Evolutionary conservation across 2,329 filamentous ascomycete species (phyloP).

Genomic region (Pleoardoris graminearum): DNA sequence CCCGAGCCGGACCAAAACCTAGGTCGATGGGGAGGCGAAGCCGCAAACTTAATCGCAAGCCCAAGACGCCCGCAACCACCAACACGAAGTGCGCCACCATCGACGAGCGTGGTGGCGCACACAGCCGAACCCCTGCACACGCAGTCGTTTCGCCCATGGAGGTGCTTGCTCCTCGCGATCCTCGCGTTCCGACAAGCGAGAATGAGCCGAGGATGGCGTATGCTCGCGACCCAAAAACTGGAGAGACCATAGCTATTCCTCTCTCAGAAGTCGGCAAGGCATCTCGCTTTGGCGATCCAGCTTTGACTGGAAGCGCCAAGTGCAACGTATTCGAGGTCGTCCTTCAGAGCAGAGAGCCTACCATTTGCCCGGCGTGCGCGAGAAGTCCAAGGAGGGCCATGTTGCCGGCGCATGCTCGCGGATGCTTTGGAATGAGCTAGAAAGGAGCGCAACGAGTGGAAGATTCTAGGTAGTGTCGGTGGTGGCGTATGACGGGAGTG

Average conservation of each 20-base stretch:
- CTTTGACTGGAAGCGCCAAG: constrained; percentile 12
- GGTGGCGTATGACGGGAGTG: no score
- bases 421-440: constrained; percentile 27
- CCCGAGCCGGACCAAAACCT: no score
- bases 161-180: constrained; percentile 1
- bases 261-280: constrained; percentile 26
- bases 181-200: neutral
- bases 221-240: constrained; percentile 18
- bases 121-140: neutral
- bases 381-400: constrained; percentile 24
- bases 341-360: constrained; percentile 25
- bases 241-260: constrained; percentile 18
- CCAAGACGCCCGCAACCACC: no score
- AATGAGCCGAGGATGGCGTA: constrained; percentile 13
- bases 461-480: no score
- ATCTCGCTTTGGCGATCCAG: constrained; percentile 20
- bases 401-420: constrained; percentile 28
- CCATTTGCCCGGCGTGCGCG: constrained; percentile 30
- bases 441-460: no score
- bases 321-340: constrained; percentile 34
- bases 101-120: no score
- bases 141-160: no score
- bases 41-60: no score
- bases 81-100: no score
- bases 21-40: no score